phyloP scores from a whole-genome alignment of 1,139 yeast species.

The Candida freyschussii region DNA sequence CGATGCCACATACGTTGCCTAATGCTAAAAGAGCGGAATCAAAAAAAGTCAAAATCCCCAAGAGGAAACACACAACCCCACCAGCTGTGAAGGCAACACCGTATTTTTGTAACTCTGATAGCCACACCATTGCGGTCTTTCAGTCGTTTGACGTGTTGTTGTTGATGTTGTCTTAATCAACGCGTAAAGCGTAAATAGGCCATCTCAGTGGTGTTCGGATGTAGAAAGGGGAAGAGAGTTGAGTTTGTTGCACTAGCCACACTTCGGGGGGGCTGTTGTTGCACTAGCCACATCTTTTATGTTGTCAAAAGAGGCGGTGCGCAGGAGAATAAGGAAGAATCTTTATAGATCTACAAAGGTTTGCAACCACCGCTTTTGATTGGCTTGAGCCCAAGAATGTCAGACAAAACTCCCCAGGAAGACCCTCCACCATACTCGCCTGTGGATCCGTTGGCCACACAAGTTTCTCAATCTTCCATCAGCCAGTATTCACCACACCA shows the following conservation, averaged over 20 bases:
- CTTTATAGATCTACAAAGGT: too few species aligned
- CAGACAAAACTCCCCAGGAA: too few species aligned
- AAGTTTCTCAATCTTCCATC: conserved; percentile 3
- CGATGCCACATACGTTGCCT: conserved; percentile 18
- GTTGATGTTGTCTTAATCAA: conserved; percentile 1
- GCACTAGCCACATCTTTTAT: too few species aligned
- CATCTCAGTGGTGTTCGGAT: too few species aligned
- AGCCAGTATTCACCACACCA: background rate
- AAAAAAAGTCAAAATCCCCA: conserved; percentile 82
- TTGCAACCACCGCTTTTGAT: too few species aligned
- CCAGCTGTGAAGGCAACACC: conserved; percentile 94
- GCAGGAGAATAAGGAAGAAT: too few species aligned
- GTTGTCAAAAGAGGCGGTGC: too few species aligned
- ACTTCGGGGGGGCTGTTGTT: too few species aligned
- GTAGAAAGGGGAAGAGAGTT: too few species aligned
- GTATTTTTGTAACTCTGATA: conserved; percentile 74
- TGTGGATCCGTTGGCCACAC: conserved; percentile 7
- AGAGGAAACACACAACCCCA: conserved; percentile 64
- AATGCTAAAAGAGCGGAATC: conserved; percentile 87
- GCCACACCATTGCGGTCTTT: conserved; percentile 53
- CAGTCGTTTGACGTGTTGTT: background rate
- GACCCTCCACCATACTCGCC: conserved; percentile 3
- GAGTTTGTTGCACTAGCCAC: too few species aligned
- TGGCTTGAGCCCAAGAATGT: too few species aligned
- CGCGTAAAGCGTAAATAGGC: too few species aligned